Evolutionary conservation across 169 alveolate species (phyloP), one percentile per base, ranked within the genome.

Genomic region (Plasmodium gonderi): DNA sequence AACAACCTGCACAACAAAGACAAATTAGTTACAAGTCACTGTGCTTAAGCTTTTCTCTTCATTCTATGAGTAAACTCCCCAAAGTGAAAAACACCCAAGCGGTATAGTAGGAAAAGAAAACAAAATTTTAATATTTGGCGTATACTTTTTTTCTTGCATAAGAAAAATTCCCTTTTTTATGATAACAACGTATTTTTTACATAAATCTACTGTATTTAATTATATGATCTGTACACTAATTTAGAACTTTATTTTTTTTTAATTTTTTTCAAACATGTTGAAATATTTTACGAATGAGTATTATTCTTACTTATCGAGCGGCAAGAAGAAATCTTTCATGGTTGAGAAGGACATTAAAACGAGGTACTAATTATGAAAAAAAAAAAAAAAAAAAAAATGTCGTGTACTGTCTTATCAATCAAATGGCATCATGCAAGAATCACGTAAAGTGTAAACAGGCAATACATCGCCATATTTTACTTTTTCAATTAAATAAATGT

Each of bases 311-410:
- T 54, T 87, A 29, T 54, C 93, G 54, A 29, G 51, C 11, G 26
- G 47, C 67, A 40, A 31, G 49, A 77, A 49, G 79, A 87, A 64
- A 47, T 40, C 93, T 0, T 60, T 54, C 8, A 60, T 77, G 72
- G 80, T 87, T 7, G 93, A 87, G 45, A 76, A 26, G 79, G 89
- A 87, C 65, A 76, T 87, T 42, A 87, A 87, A 67, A 87, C 93
- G 9, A 75, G 93, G 93, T 87, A 87, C 36, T 14, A n/a, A 11
- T 17, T 20, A 33, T n/a, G 45, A 33, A 36, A 23, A 74, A 23
- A 60, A 75, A 40, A 38, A 69, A 14, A 36, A 69, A n/a, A n/a
- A n/a, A n/a, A n/a, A n/a, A n/a, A n/a, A n/a, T n/a, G n/a, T n/a
- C n/a, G n/a, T n/a, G n/a, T n/a, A n/a, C n/a, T n/a, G n/a, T n/a